Evolutionary conservation across 768 basidiomycete genomes (phyloP).

Genomic region (Boletus reticulatus): DNA sequence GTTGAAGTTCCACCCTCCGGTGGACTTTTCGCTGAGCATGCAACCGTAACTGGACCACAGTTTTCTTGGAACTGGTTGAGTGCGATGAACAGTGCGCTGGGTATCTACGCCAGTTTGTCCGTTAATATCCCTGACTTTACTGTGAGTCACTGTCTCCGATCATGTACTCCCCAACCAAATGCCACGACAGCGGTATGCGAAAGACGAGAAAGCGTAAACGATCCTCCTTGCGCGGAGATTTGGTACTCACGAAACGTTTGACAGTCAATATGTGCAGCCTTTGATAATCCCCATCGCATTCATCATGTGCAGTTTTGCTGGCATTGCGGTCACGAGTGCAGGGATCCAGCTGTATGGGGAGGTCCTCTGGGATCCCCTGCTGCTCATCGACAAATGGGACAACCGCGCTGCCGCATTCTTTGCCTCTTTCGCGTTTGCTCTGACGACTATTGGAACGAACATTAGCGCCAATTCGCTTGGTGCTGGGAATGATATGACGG

Average conservation of each 20-base stretch:
- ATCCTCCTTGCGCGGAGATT: neutral
- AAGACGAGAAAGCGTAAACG: slow-evolving; percentile 40
- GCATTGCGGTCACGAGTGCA: slow-evolving; percentile 78
- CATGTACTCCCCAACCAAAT: neutral
- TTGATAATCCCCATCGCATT: slow-evolving; percentile 76
- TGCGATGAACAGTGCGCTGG: slow-evolving; percentile 73
- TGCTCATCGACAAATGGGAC: slow-evolving; percentile 76
- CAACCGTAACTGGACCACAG: slow-evolving; percentile 46
- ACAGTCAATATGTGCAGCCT: slow-evolving; percentile 71
- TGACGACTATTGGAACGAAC: slow-evolving; percentile 37
- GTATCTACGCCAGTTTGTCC: slow-evolving; percentile 67
- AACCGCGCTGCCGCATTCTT: slow-evolving; percentile 88
- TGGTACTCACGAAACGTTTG: slow-evolving; percentile 3
- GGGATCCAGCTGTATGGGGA: slow-evolving; percentile 56
- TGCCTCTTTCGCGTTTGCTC: slow-evolving; percentile 65
- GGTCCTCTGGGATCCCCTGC: slow-evolving; percentile 58
- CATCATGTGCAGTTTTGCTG: slow-evolving; percentile 73
- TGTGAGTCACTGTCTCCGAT: slow-evolving; percentile 18
- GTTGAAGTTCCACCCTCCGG: slow-evolving; percentile 60
- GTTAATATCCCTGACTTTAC: slow-evolving; percentile 90
- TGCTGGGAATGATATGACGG: slow-evolving; percentile 85
- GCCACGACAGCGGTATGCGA: slow-evolving; percentile 63
- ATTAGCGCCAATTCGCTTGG: slow-evolving; percentile 62
- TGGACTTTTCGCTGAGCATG: slow-evolving; percentile 54
- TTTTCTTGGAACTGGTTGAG: slow-evolving; percentile 77